These are phyloP conservation scores for Dacryopinax primogenitus DNA, from an alignment of 768 basidiomycete genomes.

Conservation along the genomic window DNA sequence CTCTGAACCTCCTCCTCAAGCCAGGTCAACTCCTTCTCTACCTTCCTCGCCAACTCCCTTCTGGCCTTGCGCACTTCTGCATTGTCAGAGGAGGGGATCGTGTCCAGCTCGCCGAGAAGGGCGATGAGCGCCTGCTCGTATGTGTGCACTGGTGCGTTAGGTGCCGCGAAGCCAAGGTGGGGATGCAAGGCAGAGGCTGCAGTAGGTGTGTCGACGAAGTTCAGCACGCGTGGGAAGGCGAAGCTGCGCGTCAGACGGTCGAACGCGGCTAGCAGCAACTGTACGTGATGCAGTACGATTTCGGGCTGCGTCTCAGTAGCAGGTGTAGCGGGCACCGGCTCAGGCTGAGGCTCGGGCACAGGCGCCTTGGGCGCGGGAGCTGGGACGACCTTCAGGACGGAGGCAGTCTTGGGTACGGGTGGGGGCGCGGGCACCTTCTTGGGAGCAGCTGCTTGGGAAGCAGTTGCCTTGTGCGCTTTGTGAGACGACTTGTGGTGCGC, in stretches of 20 bases:
- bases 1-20: constrained; percentile 32
- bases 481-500: too few relatives aligned
- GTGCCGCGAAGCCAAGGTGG: constrained; percentile 47
- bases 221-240: constrained; percentile 11
- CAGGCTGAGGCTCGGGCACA: neutral
- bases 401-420: too few relatives aligned
- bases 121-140: constrained; percentile 52
- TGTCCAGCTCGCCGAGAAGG: constrained; percentile 54
- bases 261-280: constrained; percentile 34
- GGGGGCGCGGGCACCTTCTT: too few relatives aligned
- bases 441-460: too few relatives aligned
- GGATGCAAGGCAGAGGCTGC: constrained; percentile 18
- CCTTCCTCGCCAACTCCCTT: constrained; percentile 39
- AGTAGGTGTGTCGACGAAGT: constrained; percentile 39
- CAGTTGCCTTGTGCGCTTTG: too few relatives aligned
- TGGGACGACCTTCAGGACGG: too few relatives aligned
- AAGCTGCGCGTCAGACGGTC: constrained; percentile 33
- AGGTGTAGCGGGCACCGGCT: neutral
- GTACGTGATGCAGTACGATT: neutral
- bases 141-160: constrained; percentile 47
- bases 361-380: too few relatives aligned
- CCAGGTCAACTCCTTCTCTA: constrained; percentile 48
- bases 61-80: constrained; percentile 39
- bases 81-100: constrained; percentile 52
- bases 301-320: neutral